Evolutionary conservation across 108 stramenopile species (phyloP).

Genomic region (Aurantiochytrium sp.): DNA sequence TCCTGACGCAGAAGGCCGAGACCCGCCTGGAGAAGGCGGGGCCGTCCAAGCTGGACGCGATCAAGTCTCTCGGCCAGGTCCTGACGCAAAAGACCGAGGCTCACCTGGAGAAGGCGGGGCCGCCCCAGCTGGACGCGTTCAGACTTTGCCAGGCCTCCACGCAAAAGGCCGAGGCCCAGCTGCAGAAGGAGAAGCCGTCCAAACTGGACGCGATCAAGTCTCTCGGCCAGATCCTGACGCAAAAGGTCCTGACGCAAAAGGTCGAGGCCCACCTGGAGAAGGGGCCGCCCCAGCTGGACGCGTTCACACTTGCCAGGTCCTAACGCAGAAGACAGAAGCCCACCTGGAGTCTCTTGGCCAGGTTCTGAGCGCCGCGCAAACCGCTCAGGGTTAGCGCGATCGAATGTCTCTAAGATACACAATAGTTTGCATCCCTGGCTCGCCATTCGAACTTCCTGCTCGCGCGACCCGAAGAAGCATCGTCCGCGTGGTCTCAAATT

Average conservation of each 20-base stretch:
- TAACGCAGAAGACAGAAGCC: too few relatives aligned
- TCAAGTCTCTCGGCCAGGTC: slow-evolving; percentile 12
- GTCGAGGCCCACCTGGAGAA: background rate
- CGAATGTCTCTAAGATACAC: too few relatives aligned
- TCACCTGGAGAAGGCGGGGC: background rate
- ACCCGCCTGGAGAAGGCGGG: background rate
- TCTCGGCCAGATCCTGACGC: background rate
- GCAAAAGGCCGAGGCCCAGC: background rate
- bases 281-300: background rate
- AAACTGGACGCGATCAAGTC: background rate
- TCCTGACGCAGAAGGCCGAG: background rate
- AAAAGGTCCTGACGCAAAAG: too few relatives aligned
- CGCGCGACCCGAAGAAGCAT: too few relatives aligned
- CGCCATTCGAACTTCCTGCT: too few relatives aligned
- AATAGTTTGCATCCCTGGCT: too few relatives aligned
- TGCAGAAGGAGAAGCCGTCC: background rate
- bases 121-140: background rate
- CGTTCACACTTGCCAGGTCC: background rate
- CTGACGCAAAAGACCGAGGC: background rate
- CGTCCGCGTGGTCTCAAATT: too few relatives aligned
- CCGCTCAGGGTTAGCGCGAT: too few relatives aligned
- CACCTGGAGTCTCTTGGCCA: too few relatives aligned
- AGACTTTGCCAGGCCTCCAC: background rate
- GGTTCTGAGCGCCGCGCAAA: background rate
- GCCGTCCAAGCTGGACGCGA: background rate